Conservation (phyloP, 805 yeast species). For the Huiozyma sinensis region DNA sequence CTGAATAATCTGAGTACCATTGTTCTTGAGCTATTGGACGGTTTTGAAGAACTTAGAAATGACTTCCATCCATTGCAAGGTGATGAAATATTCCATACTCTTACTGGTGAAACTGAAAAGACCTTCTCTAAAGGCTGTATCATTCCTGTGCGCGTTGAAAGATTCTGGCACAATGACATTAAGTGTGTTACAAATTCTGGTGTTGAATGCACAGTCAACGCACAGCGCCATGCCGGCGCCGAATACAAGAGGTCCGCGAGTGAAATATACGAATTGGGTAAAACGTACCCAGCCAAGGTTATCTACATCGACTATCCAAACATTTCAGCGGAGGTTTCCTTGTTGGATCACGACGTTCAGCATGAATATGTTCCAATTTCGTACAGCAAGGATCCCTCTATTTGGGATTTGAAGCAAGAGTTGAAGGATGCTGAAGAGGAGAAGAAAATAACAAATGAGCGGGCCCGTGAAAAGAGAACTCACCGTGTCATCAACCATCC, state of each 20-base stretch:
- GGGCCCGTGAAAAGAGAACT: constrained; percentile 54
- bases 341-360: constrained; percentile 54
- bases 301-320: constrained; percentile 58
- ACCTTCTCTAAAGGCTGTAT: constrained; percentile 58
- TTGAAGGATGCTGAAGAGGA: constrained; percentile 51
- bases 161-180: constrained; percentile 33
- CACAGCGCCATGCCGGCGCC: constrained; percentile 37
- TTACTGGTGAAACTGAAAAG: constrained; percentile 76
- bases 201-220: constrained; percentile 48
- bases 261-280: constrained; percentile 47
- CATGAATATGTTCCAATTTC: constrained; percentile 34
- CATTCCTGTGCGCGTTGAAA: constrained; percentile 63
- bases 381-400: constrained; percentile 41
- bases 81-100: constrained; percentile 71
- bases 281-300: constrained; percentile 79
- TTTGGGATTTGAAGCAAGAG: constrained; percentile 79
- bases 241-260: constrained; percentile 36
- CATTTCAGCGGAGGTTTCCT: constrained; percentile 63
- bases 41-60: constrained; percentile 77
- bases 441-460: constrained; percentile 40
- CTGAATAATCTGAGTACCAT: constrained; percentile 27
- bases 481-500: constrained; percentile 82
- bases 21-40: constrained; percentile 65
- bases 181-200: constrained; percentile 45
- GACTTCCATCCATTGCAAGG: constrained; percentile 54